Evolutionary conservation across 1,284 basidiomycete species (phyloP).

Genomic region (Athelia sp.): DNA sequence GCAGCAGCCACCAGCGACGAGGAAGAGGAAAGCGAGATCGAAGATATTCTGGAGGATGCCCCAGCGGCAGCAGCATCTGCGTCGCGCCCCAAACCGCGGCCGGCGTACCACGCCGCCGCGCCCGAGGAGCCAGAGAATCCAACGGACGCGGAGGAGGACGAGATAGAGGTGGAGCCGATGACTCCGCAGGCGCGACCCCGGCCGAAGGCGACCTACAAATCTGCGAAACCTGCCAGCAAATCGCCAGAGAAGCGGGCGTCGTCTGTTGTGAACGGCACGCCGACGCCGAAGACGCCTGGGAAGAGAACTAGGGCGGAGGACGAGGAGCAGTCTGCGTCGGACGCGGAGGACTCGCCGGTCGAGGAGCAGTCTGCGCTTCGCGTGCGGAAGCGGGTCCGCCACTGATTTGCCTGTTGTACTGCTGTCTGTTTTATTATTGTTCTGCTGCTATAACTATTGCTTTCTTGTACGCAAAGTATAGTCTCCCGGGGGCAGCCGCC

Average conservation of each 20-base stretch:
- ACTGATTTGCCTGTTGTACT: background rate
- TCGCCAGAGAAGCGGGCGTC: constrained; percentile 2
- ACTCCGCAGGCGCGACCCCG: constrained; percentile 36
- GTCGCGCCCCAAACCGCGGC: constrained; percentile 15
- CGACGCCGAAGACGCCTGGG: constrained; percentile 32
- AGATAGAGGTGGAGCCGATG: constrained; percentile 16
- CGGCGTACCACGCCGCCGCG: background rate
- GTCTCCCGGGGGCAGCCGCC: no score
- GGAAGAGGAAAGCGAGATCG: constrained; percentile 22
- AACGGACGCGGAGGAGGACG: background rate
- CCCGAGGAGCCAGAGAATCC: background rate
- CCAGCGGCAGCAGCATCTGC: constrained; percentile 5
- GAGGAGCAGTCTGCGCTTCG: background rate
- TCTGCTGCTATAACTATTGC: background rate
- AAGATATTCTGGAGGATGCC: constrained; percentile 12
- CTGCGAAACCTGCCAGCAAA: constrained; percentile 12
- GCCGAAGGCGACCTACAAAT: constrained; percentile 24
- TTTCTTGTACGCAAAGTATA: background rate
- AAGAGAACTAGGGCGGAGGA: background rate
- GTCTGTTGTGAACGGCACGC: constrained; percentile 1
- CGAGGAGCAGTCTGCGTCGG: background rate
- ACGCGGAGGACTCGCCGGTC: background rate
- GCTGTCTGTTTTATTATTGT: background rate
- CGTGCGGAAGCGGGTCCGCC: background rate
- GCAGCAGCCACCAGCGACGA: constrained; percentile 42